phyloP scores from a whole-genome alignment of 306 rosid species.

The Acacia crassicarpa region DNA sequence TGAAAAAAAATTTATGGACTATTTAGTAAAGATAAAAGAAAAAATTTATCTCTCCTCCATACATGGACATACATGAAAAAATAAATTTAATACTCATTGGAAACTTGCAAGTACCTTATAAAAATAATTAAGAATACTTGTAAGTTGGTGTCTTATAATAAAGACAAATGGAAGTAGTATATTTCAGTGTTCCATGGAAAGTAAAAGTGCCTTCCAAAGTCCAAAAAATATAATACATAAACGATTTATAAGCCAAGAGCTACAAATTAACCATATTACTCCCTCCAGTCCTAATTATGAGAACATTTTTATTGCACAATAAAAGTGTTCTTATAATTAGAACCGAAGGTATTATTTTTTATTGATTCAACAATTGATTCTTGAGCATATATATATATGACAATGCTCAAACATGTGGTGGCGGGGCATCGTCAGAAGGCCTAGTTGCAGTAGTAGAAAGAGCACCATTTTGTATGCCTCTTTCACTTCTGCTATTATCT shows the following conservation, averaged over 20 bases:
- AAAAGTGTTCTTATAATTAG: no score
- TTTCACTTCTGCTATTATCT: constrained; percentile 68
- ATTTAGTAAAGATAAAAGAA: no score
- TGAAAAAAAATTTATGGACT: no score
- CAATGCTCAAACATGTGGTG: neutral
- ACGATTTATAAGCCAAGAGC: neutral
- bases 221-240: neutral
- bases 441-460: constrained; percentile 24
- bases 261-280: neutral
- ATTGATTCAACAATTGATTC: constrained; percentile 23
- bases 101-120: no score
- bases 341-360: no score
- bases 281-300: no score
- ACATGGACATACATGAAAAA: no score
- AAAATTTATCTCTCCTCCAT: no score
- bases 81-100: no score
- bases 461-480: constrained; percentile 42
- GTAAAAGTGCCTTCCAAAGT: neutral
- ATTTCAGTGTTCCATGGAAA: neutral
- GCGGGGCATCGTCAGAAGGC: constrained; percentile 33
- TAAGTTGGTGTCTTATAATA: no score
- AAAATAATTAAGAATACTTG: rapidly evolving
- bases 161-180: no score
- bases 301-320: no score
- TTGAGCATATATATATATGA: constrained; percentile 14